Evolutionary conservation across 1,284 basidiomycete species (phyloP), one percentile per base, ranked within the genome.

Genomic region (Microbotryum violaceum): DNA sequence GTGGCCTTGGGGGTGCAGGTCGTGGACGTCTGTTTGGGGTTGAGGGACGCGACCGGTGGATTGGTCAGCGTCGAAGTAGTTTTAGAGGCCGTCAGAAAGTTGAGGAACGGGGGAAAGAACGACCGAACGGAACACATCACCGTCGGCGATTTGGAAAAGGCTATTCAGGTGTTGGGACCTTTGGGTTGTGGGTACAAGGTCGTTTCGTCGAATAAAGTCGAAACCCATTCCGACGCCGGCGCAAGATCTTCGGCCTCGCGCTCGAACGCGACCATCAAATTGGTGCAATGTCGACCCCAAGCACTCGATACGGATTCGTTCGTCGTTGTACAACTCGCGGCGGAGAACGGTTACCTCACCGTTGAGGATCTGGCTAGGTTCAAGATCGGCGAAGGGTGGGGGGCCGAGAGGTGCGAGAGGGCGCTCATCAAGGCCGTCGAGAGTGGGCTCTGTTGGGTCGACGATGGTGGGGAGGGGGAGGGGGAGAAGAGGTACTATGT

Each of bases 1-100:
- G 90, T 91, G 74, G 93, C 96, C 72, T 82, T 98, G 1, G 91
- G 91, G 3, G 90, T 97, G 29, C 94, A 99, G 78, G 88, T 98
- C 66, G 91, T 98, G 54, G 94, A 98, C 74, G 84, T 98, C 20
- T 97, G 94, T 72, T 86, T 97, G 37, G 87, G 84, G 73, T 94
- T 90, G 10, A 79, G 93, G 49, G 85, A 87, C 61, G 78, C 85
- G 49, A 97, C 97, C 69, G 94, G 96, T 0, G 94, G 96, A 0
- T 78, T 97, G 57, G 91, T 98, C 58, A 87, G 88, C 69, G 84
- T 97, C 81, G 79, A 81, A 14, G 92, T 97, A 74, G 79, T 98
- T 49, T 80, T 96, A 21, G 76, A 84, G 37, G 80, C 91, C 55
- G 83, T 99, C 49, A 83, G 82, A 63, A 84, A 82, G 70, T 78